A percentile compares a stretch with the other conserved stretches of the same genome.
Evolutionary conservation across 352 stramenopile species (phyloP).

Genomic region (Phytophthora ohioensis): DNA sequence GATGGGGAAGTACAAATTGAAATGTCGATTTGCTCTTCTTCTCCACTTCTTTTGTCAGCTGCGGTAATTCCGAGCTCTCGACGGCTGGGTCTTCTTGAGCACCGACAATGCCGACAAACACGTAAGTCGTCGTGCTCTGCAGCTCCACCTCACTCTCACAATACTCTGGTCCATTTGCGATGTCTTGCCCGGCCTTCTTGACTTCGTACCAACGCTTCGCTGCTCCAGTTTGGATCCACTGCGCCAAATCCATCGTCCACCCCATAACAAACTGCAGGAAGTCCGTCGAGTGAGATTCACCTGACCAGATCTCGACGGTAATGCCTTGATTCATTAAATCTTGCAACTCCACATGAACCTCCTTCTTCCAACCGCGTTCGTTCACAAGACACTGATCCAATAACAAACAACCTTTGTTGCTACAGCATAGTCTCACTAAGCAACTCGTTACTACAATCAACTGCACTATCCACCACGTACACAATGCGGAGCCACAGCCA

Average conservation of each 20-base stretch:
- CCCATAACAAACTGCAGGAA: constrained; percentile 42
- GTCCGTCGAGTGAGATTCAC: constrained; percentile 6
- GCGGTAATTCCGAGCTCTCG: constrained; percentile 2
- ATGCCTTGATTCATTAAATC: neutral
- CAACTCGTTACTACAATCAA: neutral
- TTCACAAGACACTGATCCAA: constrained; percentile 24
- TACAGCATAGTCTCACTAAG: neutral
- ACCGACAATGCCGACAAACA: constrained; percentile 18
- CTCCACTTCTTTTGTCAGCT: constrained; percentile 2
- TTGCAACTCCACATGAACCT: constrained; percentile 9
- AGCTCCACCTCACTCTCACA: constrained; percentile 16
- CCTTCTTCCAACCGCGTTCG: constrained; percentile 9
- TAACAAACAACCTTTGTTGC: constrained; percentile 9
- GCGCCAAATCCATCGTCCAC: constrained; percentile 29
- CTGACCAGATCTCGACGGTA: constrained; percentile 34
- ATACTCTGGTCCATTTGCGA: neutral
- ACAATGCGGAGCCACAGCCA: constrained; percentile 14
- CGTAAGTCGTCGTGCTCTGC: constrained; percentile 11
- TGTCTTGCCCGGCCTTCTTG: neutral
- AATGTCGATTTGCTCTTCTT: constrained; percentile 25
- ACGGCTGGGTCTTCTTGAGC: neutral
- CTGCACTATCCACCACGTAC: constrained; percentile 12
- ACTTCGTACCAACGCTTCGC: constrained; percentile 32
- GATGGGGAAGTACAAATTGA: constrained; percentile 40
- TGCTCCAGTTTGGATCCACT: constrained; percentile 29